These are phyloP conservation scores for Orbilia quercus DNA, from an alignment of 2,329 filamentous ascomycete species.

Conservation along the genomic window DNA sequence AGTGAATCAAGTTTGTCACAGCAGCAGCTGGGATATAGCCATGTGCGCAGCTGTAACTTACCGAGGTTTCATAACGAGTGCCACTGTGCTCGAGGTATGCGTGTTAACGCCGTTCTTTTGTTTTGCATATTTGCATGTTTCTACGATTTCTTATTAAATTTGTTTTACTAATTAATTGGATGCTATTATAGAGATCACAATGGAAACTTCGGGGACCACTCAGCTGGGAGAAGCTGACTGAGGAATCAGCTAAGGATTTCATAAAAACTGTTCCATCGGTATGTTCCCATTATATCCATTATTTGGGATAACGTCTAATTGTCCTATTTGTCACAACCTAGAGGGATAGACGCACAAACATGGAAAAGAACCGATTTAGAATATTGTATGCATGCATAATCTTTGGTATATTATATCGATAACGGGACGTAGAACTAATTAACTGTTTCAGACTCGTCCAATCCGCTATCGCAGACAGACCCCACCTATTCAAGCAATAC, in stretches of 20 bases:
- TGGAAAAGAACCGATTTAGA: conserved; percentile 45
- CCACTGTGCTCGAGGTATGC: conserved; percentile 40
- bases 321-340: background rate
- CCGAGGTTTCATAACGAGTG: conserved; percentile 30
- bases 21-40: conserved; percentile 1
- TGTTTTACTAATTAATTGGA: background rate
- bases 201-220: conserved; percentile 45
- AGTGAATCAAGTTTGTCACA: background rate
- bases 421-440: background rate
- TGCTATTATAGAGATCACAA: conserved; percentile 29
- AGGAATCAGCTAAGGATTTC: conserved; percentile 24
- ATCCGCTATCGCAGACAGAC: conserved; percentile 15
- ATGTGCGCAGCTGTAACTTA: conserved; percentile 22
- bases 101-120: background rate
- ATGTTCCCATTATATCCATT: conserved; percentile 8
- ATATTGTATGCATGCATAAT: conserved; percentile 26
- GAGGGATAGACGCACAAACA: conserved; percentile 40
- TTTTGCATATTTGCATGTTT: too few species aligned
- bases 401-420: background rate
- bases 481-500: conserved; percentile 12
- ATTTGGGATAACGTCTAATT: background rate
- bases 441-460: conserved; percentile 22
- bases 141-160: too few species aligned
- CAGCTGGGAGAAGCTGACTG: conserved; percentile 32
- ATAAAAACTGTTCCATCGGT: conserved; percentile 33